Evolutionary conservation across 495 filamentous ascomycete genomes (phyloP).

Genomic region (Tirmania nivea): DNA sequence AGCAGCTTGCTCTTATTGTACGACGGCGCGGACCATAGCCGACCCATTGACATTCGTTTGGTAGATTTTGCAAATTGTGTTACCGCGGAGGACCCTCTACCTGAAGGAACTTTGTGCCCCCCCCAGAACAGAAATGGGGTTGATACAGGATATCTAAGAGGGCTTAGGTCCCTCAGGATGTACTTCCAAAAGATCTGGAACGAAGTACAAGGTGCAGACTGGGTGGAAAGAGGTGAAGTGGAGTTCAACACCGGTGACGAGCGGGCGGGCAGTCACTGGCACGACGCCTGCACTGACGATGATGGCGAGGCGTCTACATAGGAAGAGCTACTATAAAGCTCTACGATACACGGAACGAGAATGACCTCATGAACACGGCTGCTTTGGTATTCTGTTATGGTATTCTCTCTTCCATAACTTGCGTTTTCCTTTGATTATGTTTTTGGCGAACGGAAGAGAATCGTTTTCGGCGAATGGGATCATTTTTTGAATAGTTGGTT

Average conservation of each 20-base stretch:
- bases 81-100: conserved; percentile 52
- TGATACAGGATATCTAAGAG: conserved; percentile 75
- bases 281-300: neutral
- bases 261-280: neutral
- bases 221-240: neutral
- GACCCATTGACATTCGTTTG: conserved; percentile 67
- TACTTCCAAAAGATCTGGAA: conserved; percentile 79
- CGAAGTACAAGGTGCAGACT: conserved; percentile 23
- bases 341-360: no score
- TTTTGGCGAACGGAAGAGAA: no score
- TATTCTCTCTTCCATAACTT: no score
- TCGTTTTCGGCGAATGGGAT: no score
- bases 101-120: conserved; percentile 48
- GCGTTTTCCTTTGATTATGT: no score
- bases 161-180: conserved; percentile 51
- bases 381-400: no score
- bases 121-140: conserved; percentile 59
- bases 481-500: no score
- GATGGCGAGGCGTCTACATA: neutral
- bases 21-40: conserved; percentile 41
- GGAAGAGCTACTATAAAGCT: neutral
- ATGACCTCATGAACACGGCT: no score
- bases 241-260: neutral
- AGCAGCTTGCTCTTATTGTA: conserved; percentile 88
- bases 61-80: conserved; percentile 97